phyloP scores from a whole-genome alignment of 805 yeast genomes.

The Saturnispora saitoi region DNA sequence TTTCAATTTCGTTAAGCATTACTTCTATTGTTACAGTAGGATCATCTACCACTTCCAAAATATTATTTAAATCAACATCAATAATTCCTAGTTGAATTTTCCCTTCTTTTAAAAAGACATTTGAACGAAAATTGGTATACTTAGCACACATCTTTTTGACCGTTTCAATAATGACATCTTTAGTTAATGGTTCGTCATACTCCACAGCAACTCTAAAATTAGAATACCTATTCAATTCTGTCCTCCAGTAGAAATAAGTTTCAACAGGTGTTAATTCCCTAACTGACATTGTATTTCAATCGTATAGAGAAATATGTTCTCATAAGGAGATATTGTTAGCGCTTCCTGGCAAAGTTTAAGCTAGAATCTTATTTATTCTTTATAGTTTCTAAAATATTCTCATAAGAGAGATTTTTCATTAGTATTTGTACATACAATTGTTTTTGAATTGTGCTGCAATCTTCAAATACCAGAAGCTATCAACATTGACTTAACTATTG shows the following conservation, averaged over 20 bases:
- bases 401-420: too few relatives aligned
- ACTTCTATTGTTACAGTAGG: slow-evolving; percentile 2
- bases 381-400: too few relatives aligned
- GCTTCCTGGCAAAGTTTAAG: too few relatives aligned
- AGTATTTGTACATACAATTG: too few relatives aligned
- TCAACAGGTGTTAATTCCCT: slow-evolving; percentile 8
- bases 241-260: slow-evolving; percentile 11
- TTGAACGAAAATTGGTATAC: slow-evolving; percentile 2
- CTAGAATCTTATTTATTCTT: too few relatives aligned
- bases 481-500: too few relatives aligned
- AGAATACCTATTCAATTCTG: slow-evolving; percentile 5
- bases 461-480: too few relatives aligned
- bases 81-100: background rate
- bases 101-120: background rate
- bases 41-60: slow-evolving; percentile 15
- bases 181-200: background rate
- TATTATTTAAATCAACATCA: slow-evolving; percentile 11
- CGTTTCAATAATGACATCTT: slow-evolving; percentile 3
- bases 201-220: slow-evolving; percentile 10
- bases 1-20: slow-evolving; percentile 4
- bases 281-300: background rate
- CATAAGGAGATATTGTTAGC: too few relatives aligned
- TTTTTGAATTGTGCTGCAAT: too few relatives aligned
- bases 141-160: slow-evolving; percentile 9
- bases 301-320: too few relatives aligned